Evolutionary conservation across 1,284 basidiomycete species (phyloP), one percentile per base, ranked within the genome.

Genomic region (Meira nashicola): DNA sequence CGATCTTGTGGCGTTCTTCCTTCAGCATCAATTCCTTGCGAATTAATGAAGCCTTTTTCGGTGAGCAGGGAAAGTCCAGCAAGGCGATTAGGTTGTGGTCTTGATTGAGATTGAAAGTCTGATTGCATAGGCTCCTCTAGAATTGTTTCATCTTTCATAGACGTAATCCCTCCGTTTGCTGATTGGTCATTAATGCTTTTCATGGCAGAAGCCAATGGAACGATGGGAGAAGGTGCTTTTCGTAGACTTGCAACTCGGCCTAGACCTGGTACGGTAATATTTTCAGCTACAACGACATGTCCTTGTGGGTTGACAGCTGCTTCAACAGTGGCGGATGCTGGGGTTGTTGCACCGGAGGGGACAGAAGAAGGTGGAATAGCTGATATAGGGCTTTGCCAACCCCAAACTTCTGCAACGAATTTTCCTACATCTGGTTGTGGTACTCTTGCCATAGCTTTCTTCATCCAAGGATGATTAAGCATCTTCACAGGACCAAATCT

Each of bases 401-500:
- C 28, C 28, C 28, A 33, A 33, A 33, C 87, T 73, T 89, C 84
- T 54, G 87, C 85, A 51, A 98, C 88, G 90, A 93, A 98, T 25
- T 71, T 70, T 54, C 68, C 75, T 62, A 77, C 72, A 48, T 76
- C 74, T 49, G 92, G 86, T 46, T 71, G 76, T 2, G 78, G 76
- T 67, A 91, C 88, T 76, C 88, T 84, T 75, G 86, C 86, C 83
- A 90, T 89, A 53, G 85, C 84, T 60, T 84, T 83, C 51, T 84
- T 79, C 66, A 99, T 88, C 88, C 92, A 97, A 1, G 89, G 88
- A 79, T 98, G 94, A 49, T 81, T 79, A 46, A 95, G 82, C 83
- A 97, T 86, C 70, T 90, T 86, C 66, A 84, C 86, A 0, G 95
- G 95, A 21, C 87, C 87, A 6, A 91, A 92, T 53, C 94, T 86